These are phyloP conservation scores for Blastobotrys americana DNA, from an alignment of 805 yeast genomes.

Conservation along the genomic window DNA sequence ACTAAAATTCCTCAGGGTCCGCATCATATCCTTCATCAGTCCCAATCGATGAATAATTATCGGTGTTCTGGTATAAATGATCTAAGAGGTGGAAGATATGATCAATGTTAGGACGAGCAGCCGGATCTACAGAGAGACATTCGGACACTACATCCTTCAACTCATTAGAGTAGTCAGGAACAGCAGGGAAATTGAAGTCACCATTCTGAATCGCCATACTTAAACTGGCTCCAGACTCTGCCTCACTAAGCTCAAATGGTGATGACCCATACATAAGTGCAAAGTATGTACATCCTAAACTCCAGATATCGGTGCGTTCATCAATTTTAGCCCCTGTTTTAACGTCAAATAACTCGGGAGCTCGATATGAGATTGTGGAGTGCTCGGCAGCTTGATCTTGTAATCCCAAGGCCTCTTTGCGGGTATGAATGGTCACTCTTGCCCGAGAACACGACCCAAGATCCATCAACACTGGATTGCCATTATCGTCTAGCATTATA, in stretches of 20 bases:
- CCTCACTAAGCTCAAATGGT: constrained; percentile 82
- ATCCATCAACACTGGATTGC: constrained; percentile 73
- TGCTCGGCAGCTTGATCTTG: constrained; percentile 80
- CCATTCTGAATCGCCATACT: constrained; percentile 69
- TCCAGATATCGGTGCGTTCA: constrained; percentile 84
- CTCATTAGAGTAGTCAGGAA: constrained; percentile 46
- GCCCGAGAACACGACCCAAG: constrained; percentile 75
- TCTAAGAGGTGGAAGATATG: constrained; percentile 5
- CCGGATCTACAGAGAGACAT: constrained; percentile 60
- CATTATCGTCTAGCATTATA: constrained; percentile 71
- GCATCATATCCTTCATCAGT: not conserved
- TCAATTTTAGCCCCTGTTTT: constrained; percentile 56
- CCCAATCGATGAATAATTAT: not conserved
- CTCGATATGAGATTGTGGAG: constrained; percentile 79
- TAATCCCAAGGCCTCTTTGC: constrained; percentile 65
- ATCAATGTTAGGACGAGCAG: constrained; percentile 56
- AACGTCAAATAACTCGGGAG: constrained; percentile 84
- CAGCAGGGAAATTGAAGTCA: constrained; percentile 48
- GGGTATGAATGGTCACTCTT: constrained; percentile 42
- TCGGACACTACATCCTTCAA: constrained; percentile 48
- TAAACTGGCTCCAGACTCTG: constrained; percentile 74
- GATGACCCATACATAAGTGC: constrained; percentile 70
- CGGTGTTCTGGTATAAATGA: not conserved
- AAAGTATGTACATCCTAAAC: constrained; percentile 78
- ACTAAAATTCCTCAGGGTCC: not conserved